Evolutionary conservation across 2,329 filamentous ascomycete genomes (phyloP).

Genomic region (Paecilomyces formosus): DNA sequence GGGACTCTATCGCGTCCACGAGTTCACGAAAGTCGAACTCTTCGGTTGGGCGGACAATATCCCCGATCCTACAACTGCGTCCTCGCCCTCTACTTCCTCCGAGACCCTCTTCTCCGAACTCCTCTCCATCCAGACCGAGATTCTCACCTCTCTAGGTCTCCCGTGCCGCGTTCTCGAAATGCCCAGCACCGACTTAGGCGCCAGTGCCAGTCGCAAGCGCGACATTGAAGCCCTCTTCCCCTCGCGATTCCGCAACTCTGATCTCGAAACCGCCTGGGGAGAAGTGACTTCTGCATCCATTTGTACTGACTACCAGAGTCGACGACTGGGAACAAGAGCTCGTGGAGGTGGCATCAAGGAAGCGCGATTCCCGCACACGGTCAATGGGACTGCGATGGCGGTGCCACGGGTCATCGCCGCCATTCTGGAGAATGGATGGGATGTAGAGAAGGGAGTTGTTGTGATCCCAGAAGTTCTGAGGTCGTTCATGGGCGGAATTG

Average conservation of each 20-base stretch:
- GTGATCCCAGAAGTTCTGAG: conserved; percentile 70
- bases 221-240: conserved; percentile 96
- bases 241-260: conserved; percentile 47
- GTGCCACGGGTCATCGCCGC: conserved; percentile 85
- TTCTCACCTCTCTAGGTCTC: conserved; percentile 67
- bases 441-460: conserved; percentile 60
- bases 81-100: conserved; percentile 16
- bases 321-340: conserved; percentile 70
- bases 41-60: conserved; percentile 76
- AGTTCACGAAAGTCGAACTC: conserved; percentile 98
- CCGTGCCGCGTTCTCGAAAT: conserved; percentile 88
- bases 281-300: conserved; percentile 87
- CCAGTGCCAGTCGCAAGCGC: conserved; percentile 75
- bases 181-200: conserved; percentile 81
- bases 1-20: conserved; percentile 91
- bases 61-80: conserved; percentile 26
- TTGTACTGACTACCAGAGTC: conserved; percentile 90
- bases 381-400: conserved; percentile 90
- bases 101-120: conserved; percentile 70
- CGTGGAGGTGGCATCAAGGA: conserved; percentile 42
- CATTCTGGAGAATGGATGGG: conserved; percentile 84
- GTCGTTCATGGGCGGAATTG: conserved; percentile 74
- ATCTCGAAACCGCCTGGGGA: conserved; percentile 66
- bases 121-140: conserved; percentile 76
- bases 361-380: conserved; percentile 72